These are phyloP conservation scores for Castanopsis chinensis DNA, from an alignment of 306 rosid species.

Conservation along the genomic window DNA sequence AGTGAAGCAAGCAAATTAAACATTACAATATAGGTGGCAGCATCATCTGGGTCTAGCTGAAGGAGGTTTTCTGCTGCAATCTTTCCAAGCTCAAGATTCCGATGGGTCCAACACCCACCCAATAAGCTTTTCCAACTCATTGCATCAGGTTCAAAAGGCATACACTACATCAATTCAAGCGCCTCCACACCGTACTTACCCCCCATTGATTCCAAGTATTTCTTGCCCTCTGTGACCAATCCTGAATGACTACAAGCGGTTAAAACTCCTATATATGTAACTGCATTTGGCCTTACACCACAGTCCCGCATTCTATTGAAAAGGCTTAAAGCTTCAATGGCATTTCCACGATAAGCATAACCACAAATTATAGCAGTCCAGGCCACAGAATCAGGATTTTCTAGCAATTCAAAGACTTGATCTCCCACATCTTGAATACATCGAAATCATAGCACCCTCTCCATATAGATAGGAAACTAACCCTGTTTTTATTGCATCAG, in stretches of 20 bases:
- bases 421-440: constrained; percentile 69
- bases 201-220: constrained; percentile 51
- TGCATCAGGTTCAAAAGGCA: constrained; percentile 48
- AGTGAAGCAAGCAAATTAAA: constrained; percentile 47
- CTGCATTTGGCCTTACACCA: constrained; percentile 47
- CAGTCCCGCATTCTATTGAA: constrained; percentile 43
- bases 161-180: constrained; percentile 40
- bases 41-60: constrained; percentile 43
- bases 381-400: constrained; percentile 53
- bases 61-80: constrained; percentile 47
- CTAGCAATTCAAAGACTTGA: constrained; percentile 45
- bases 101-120: constrained; percentile 64
- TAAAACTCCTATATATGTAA: constrained; percentile 57
- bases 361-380: constrained; percentile 64
- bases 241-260: constrained; percentile 63
- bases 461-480: constrained; percentile 41
- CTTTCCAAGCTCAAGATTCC: constrained; percentile 46
- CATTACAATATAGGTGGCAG: constrained; percentile 53
- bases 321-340: constrained; percentile 44
- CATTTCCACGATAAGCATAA: constrained; percentile 57
- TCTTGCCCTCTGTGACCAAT: constrained; percentile 43
- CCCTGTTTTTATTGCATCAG: constrained; percentile 60
- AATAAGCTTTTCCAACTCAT: constrained; percentile 64
- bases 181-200: constrained; percentile 40
- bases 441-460: constrained; percentile 60